Evolutionary conservation across 148 eudicot genomes (phyloP), one percentile per base, ranked within the genome.

Genomic region (Silene conica): DNA sequence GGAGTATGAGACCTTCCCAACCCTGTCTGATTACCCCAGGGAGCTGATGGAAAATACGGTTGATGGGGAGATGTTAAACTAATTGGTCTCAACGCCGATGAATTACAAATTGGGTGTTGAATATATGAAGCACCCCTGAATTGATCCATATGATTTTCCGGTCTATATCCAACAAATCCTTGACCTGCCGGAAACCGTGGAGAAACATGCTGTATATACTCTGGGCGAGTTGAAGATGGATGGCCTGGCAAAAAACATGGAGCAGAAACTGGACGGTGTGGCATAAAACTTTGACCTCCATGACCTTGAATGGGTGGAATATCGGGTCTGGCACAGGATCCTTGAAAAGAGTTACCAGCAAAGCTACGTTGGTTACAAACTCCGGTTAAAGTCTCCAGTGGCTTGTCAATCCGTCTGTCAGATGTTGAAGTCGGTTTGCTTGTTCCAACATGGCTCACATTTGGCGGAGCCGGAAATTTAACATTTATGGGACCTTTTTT

Each of bases 41-140:
- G 63, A 43, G 18, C 28, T 41, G 71, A 3, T 22, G 18, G 69
- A 59, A 6, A 20, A 73, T 73, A 38, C 38, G 63, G 57, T 11
- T 56, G 80, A 64, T 55, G 76, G 45, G 45, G 43, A 57, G 80
- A 45, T 65, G 66, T 19, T 21, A 22, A 28, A 45, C 41, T 45
- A 57, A 38, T 23, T 55, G 71, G 57, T 65, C 54, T 72, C 56
- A 64, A 7, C 14, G 71, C n/a, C 61, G 45, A 48, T 23, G 74
- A 31, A 54, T 74, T 57, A 66, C 8, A 26, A 41, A 2, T 12
- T 12, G 12, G 70, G 70, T 38, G 3, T 7, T 46, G 23, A 66
- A 38, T 16, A 38, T 66, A 12, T 0, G 23, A 46, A 38, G 50
- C 50, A 8, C 22, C 22, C 15, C 50, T n/a, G 8, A 66, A 66